phyloP scores from a whole-genome alignment of 1,139 yeast species.

The Keqinozyma sinolaborantium region DNA sequence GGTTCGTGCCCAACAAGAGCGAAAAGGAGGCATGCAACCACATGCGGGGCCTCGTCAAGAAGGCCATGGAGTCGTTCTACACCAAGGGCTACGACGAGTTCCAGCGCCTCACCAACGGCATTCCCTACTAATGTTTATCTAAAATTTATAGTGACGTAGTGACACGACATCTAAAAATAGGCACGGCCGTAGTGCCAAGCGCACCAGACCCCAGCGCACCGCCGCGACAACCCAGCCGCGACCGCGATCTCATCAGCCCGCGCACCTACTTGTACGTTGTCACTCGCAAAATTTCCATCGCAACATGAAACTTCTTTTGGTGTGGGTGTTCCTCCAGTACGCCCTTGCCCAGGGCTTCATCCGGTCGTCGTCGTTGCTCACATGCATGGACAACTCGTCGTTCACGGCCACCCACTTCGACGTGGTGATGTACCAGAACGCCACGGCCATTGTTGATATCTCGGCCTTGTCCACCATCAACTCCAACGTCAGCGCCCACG shows the following conservation, averaged over 20 bases:
- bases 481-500: constrained; percentile 66
- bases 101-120: constrained; percentile 93
- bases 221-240: too few species aligned
- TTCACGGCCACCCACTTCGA: constrained; percentile 86
- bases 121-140: constrained; percentile 78
- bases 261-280: too few species aligned
- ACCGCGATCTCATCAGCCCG: too few species aligned
- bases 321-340: constrained; percentile 9
- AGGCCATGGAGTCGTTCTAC: constrained; percentile 82
- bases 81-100: constrained; percentile 97
- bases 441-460: constrained; percentile 61
- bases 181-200: too few species aligned
- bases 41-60: constrained; percentile 72
- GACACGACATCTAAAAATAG: neutral
- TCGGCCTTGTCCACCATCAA: constrained; percentile 76
- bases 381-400: constrained; percentile 90
- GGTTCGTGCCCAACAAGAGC: constrained; percentile 78
- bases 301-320: neutral
- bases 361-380: constrained; percentile 70
- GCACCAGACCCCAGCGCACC: too few species aligned
- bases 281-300: too few species aligned
- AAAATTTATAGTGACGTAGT: neutral
- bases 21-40: constrained; percentile 84
- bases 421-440: constrained; percentile 60
- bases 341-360: constrained; percentile 27